Conservation (phyloP, 1,284 basidiomycete species). For the Amylostereum areolatum region DNA sequence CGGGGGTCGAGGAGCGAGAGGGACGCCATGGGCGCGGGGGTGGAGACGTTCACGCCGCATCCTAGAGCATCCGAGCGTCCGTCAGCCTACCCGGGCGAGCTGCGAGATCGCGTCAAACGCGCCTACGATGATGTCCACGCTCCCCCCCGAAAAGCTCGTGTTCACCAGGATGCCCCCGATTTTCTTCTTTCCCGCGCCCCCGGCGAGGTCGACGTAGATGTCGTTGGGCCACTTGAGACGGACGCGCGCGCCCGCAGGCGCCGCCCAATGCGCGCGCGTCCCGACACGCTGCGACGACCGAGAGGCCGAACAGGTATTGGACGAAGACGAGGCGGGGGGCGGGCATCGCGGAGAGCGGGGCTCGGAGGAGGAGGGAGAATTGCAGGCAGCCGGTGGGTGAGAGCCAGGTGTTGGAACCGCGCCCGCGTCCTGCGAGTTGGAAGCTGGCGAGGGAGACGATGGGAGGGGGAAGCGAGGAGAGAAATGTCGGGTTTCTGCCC, state of each 20-base stretch:
- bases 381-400: conserved; percentile 88
- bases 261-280: conserved; percentile 44
- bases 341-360: conserved; percentile 49
- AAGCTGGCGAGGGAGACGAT: conserved; percentile 80
- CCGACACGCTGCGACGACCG: conserved; percentile 82
- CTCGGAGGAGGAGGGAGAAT: conserved; percentile 76
- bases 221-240: conserved; percentile 98
- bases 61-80: conserved; percentile 40
- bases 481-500: conserved; percentile 70
- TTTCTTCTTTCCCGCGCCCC: conserved; percentile 53
- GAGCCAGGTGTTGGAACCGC: conserved; percentile 90
- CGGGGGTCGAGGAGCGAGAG: conserved; percentile 62
- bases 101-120: conserved; percentile 15
- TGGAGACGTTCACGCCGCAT: conserved; percentile 87
- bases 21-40: conserved; percentile 79
- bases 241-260: conserved; percentile 50
- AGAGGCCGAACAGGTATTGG: conserved; percentile 92
- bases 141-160: conserved; percentile 71
- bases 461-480: conserved; percentile 69
- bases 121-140: conserved; percentile 81
- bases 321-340: conserved; percentile 81
- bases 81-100: background rate
- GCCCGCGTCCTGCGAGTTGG: conserved; percentile 85
- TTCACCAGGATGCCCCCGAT: conserved; percentile 91
- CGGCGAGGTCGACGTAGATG: conserved; percentile 68